phyloP scores from a whole-genome alignment of 345 rosid genomes.

The Citrus australasica region DNA sequence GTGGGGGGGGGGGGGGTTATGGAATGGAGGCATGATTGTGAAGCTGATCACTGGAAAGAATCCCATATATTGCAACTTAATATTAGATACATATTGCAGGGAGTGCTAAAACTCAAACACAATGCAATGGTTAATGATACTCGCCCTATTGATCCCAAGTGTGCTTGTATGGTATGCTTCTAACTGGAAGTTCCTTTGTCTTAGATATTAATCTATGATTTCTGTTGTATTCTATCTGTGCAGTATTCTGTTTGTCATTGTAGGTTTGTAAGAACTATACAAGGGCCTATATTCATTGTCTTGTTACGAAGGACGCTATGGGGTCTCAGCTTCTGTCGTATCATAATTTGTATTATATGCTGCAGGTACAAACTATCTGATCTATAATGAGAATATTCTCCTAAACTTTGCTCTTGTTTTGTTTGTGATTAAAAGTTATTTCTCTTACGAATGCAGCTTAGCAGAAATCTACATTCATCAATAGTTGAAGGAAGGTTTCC shows the following conservation, averaged over 20 bases:
- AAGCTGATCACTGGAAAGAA: neutral
- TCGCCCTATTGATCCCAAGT: constrained; percentile 63
- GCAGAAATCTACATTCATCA: constrained; percentile 63
- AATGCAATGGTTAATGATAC: constrained; percentile 62
- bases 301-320: constrained; percentile 78
- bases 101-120: constrained; percentile 68
- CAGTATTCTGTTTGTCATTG: constrained; percentile 9
- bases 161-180: constrained; percentile 63
- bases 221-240: neutral
- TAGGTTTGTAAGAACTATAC: constrained; percentile 80
- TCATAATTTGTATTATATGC: constrained; percentile 71
- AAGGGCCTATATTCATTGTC: constrained; percentile 70
- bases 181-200: neutral
- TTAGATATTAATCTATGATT: neutral
- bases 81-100: constrained; percentile 36
- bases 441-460: constrained; percentile 47
- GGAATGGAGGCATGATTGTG: neutral
- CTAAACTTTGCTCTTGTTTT: constrained; percentile 2
- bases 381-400: neutral
- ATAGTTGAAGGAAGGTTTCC: constrained; percentile 58
- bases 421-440: neutral
- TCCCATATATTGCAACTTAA: neutral
- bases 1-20: too few species aligned
- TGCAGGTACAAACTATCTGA: constrained; percentile 36
- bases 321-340: constrained; percentile 83